Conservation (phyloP, 257 asterid species). For the Penstemon barbatus region DNA sequence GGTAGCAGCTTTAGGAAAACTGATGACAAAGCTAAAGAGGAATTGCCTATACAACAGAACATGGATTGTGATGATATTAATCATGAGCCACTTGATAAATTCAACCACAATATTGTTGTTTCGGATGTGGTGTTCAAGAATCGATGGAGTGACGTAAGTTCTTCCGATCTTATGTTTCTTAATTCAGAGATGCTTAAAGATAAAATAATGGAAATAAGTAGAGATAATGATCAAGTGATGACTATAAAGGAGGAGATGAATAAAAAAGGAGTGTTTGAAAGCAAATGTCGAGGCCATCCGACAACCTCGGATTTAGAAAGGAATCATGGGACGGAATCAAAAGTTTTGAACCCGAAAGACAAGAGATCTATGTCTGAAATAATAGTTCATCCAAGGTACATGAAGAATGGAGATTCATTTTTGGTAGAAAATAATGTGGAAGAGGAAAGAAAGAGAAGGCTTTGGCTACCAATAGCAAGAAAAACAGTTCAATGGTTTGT, state of each 20-base stretch:
- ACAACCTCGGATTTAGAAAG: slow-evolving; percentile 11
- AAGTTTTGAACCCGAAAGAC: slow-evolving; percentile 26
- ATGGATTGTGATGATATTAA: slow-evolving; percentile 3
- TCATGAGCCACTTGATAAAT: slow-evolving; percentile 28
- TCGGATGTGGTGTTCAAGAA: slow-evolving; percentile 48
- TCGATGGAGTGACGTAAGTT: slow-evolving; percentile 67
- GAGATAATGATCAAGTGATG: slow-evolving; percentile 19
- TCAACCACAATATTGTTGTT: slow-evolving; percentile 49
- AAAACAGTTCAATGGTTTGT: slow-evolving; percentile 82
- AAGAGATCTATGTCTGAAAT: slow-evolving; percentile 80
- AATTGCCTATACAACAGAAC: slow-evolving; percentile 27
- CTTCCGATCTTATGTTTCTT: slow-evolving; percentile 61
- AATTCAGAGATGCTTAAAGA: slow-evolving; percentile 52
- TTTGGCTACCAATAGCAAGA: slow-evolving; percentile 84
- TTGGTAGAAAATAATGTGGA: slow-evolving; percentile 18
- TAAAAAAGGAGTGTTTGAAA: slow-evolving; percentile 37
- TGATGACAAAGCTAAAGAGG: slow-evolving; percentile 8
- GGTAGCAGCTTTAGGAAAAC: slow-evolving; percentile 36
- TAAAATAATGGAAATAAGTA: background rate
- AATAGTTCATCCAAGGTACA: slow-evolving; percentile 56
- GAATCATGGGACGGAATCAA: slow-evolving; percentile 19
- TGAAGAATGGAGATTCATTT: slow-evolving; percentile 17
- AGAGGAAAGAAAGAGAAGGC: slow-evolving; percentile 54
- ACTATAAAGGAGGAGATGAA: slow-evolving; percentile 37
- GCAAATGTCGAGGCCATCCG: slow-evolving; percentile 18